Base-by-base conservation (phyloP, 2,329 filamentous ascomycete species). In the Ophiostoma piceae region DNA sequence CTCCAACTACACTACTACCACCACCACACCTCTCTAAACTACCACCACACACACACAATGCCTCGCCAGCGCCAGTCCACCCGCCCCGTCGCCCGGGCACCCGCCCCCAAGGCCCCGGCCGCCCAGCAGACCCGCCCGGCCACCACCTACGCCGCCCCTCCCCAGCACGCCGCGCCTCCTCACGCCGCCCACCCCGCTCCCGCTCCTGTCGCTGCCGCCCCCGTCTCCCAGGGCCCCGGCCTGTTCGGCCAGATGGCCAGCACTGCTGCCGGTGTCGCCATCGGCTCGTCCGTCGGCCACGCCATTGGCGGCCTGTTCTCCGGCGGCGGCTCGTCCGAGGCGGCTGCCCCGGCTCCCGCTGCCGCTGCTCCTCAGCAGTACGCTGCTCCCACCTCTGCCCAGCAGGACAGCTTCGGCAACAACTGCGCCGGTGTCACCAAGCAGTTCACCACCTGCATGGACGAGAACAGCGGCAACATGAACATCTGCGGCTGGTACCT, bases 401-500 rank as follows among this genome's bases (percentile, higher is more conserved):
- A 86, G 76, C 83, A 84, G 78, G 83, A 83, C 79, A 83, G 83
- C 79, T 84, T 81, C 77, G 79, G 81, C 77, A 85, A 81, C 80
- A 91, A 90, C 79, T 99, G 95, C 83, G 88, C 88, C 73, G 87
- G 84, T 69, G 92, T 95, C 75, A 88, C 93, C 69, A 88, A 89
- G 81, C 88, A 87, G 82, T 98, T 99, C 85, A 94, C 92, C 77
- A 90, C 90, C 83, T 99, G 95, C 86, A 90, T 99, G 90, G 94
- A 98, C 80, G 92, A 98, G 78, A 91, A 99, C 81, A 84, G 88
- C 78, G 95, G 95, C 75, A 93, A 95, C 82, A 88, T 99, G 90
- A 90, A 90, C 78, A 96, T 97, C 78, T 99, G 95, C 84, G 91
- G 91, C 75, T 99, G 94, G 94, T 99, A 99, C 81, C 83, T 99